Conservation (phyloP, 768 basidiomycete species). For the Cyclocybe cylindracea region DNA sequence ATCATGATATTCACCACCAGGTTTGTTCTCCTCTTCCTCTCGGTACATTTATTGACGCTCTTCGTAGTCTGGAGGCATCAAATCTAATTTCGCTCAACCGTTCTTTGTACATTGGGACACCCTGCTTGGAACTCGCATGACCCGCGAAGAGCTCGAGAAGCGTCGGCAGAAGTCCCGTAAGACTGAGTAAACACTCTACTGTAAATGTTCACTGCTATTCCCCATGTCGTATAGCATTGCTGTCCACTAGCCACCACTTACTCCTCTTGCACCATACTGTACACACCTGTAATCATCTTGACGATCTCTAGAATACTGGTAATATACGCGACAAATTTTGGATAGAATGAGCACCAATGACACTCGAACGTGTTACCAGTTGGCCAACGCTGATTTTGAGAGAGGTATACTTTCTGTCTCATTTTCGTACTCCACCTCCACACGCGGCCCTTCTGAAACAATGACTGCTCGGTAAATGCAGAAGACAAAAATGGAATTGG, state of each 20-base stretch:
- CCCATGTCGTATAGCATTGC: neutral
- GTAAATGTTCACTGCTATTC: neutral
- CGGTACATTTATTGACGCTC: conserved; percentile 2
- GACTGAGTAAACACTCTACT: conserved; percentile 5
- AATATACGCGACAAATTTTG: too few species aligned
- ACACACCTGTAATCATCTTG: conserved; percentile 3
- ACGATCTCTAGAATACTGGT: too few species aligned
- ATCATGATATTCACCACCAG: conserved; percentile 98
- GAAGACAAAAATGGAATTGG: neutral
- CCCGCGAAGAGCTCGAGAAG: conserved; percentile 61
- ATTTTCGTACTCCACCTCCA: conserved; percentile 97
- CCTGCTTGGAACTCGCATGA: conserved; percentile 83
- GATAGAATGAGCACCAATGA: too few species aligned
- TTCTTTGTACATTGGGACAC: conserved; percentile 96
- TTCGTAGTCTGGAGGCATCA: conserved; percentile 75
- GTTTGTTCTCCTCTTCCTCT: conserved; percentile 34
- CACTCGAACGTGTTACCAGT: conserved; percentile 44
- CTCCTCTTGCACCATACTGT: conserved; percentile 1
- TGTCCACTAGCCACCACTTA: neutral
- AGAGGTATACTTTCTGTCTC: conserved; percentile 75
- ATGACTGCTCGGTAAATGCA: conserved; percentile 2
- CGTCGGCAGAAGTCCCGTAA: conserved; percentile 43
- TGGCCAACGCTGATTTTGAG: conserved; percentile 49
- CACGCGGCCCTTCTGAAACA: conserved; percentile 65
- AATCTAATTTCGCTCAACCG: conserved; percentile 94